These are phyloP conservation scores for Monosporascus sp. DNA, from an alignment of 2,329 filamentous ascomycete species.

Conservation along the genomic window DNA sequence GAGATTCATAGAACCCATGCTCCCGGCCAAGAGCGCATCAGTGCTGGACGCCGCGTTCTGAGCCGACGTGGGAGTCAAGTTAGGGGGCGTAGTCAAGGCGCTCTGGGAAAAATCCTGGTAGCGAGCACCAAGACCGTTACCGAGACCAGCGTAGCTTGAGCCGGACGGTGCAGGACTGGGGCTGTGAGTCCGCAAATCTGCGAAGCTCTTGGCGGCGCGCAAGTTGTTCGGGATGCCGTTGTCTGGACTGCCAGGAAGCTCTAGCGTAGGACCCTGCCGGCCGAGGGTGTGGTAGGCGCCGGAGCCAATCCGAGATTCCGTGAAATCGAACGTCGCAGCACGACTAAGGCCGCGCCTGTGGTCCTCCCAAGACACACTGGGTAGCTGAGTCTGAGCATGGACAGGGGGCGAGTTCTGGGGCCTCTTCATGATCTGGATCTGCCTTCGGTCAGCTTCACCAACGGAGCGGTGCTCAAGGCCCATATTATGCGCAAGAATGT, in stretches of 20 bases:
- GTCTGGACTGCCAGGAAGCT: constrained; percentile 76
- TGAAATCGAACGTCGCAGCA: constrained; percentile 96
- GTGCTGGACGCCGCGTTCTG: constrained; percentile 27
- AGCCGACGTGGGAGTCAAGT: constrained; percentile 28
- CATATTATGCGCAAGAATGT: constrained; percentile 94
- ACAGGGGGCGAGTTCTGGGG: constrained; percentile 49
- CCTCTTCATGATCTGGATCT: constrained; percentile 82
- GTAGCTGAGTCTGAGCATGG: constrained; percentile 48
- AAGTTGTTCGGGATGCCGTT: constrained; percentile 68
- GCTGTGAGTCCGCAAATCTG: constrained; percentile 89
- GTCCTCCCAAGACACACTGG: constrained; percentile 66
- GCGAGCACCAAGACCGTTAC: constrained; percentile 39
- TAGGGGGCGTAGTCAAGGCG: constrained; percentile 27
- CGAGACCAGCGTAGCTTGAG: constrained; percentile 64
- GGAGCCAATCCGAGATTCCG: constrained; percentile 60
- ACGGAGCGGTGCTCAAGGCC: constrained; percentile 86
- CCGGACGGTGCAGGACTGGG: constrained; percentile 88
- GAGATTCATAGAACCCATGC: constrained; percentile 42
- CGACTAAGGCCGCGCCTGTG: constrained; percentile 82
- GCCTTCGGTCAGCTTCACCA: constrained; percentile 78
- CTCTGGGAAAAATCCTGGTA: constrained; percentile 28
- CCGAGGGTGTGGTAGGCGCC: constrained; percentile 72
- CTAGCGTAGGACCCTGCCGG: constrained; percentile 78
- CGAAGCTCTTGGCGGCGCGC: constrained; percentile 92
- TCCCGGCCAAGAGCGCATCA: constrained; percentile 26